Percentiles rank a stretch among this genome's conserved stretches.
Conservation (phyloP, 148 eudicot species). For the Silene uniflora region DNA sequence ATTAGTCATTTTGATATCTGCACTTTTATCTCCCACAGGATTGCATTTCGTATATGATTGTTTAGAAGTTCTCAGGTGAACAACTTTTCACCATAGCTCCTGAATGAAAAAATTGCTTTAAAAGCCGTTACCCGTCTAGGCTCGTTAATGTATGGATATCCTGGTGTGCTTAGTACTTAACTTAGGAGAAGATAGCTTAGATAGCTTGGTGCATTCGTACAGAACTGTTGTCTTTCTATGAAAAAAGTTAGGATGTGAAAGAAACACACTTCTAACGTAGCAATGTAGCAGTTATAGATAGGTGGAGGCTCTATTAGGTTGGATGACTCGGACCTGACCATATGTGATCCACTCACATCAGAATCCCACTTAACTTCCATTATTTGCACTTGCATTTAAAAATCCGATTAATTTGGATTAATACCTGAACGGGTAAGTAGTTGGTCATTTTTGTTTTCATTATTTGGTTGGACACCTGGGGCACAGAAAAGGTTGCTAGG, state of each 20-base stretch:
- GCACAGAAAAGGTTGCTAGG: no score
- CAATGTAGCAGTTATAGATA: no score
- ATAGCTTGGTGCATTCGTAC: background rate
- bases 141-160: background rate
- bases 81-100: background rate
- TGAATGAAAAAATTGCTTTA: background rate
- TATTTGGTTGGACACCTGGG: no score
- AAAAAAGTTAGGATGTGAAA: background rate
- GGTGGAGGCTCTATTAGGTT: no score
- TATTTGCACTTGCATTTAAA: background rate
- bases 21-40: background rate
- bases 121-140: background rate
- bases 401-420: background rate
- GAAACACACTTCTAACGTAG: no score
- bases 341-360: background rate
- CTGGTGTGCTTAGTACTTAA: background rate
- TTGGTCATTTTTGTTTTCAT: background rate
- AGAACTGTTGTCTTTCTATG: background rate
- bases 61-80: background rate
- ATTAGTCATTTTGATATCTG: background rate
- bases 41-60: background rate
- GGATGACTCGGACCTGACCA: no score
- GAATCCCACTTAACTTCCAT: background rate
- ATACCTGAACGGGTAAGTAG: background rate
- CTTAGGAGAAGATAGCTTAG: conserved; percentile 2